Evolutionary conservation across 306 rosid genomes (phyloP).

Genomic region (Quercus engelmannii): DNA sequence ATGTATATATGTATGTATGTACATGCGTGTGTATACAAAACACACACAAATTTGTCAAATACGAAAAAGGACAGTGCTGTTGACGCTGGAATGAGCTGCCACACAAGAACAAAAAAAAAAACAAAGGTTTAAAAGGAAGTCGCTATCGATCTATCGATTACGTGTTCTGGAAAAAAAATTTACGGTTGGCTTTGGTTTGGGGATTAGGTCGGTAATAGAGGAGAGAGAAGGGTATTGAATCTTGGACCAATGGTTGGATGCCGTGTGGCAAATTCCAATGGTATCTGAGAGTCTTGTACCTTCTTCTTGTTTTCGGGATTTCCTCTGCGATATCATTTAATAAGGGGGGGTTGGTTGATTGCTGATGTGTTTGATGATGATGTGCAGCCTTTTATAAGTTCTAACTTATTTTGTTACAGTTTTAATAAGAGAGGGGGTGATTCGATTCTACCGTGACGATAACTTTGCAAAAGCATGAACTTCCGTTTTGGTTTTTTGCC

Average conservation of each 20-base stretch:
- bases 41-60: background rate
- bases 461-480: no score
- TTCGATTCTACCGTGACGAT: no score
- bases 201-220: background rate
- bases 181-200: background rate
- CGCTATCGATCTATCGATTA: background rate
- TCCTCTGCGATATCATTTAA: background rate
- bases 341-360: background rate
- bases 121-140: background rate
- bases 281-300: background rate
- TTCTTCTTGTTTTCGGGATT: background rate
- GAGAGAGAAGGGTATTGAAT: background rate
- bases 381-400: no score
- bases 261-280: background rate
- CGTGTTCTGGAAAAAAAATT: background rate
- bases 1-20: background rate
- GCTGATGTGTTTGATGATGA: no score
- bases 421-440: no score
- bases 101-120: background rate
- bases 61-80: background rate
- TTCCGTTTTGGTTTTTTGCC: no score
- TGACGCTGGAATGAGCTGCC: constrained; percentile 17
- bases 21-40: background rate
- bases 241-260: background rate
- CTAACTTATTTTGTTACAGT: no score